Evolutionary conservation across 495 filamentous ascomycete species (phyloP).

Genomic region (Aspergillus funiculosus): DNA sequence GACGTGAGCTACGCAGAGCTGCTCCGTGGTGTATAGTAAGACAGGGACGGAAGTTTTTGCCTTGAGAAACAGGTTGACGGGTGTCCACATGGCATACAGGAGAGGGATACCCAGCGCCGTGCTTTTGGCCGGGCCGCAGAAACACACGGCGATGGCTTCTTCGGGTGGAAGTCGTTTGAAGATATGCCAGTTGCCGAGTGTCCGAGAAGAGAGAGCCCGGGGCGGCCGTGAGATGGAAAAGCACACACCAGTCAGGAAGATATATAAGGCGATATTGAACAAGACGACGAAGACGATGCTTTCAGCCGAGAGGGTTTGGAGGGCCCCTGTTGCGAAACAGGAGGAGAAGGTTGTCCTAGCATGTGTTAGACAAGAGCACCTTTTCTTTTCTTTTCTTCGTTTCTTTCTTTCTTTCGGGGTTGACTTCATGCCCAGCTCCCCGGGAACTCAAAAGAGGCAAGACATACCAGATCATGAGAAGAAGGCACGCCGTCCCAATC

Average conservation of each 20-base stretch:
- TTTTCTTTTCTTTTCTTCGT: background rate
- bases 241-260: slow-evolving; percentile 45
- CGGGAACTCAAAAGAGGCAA: too few relatives aligned
- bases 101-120: slow-evolving; percentile 50
- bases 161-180: slow-evolving; percentile 40
- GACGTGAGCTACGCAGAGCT: slow-evolving; percentile 50
- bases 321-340: slow-evolving; percentile 48
- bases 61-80: slow-evolving; percentile 44
- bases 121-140: slow-evolving; percentile 53
- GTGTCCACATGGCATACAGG: slow-evolving; percentile 49
- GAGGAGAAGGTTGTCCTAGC: slow-evolving; percentile 50
- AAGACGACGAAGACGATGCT: slow-evolving; percentile 48
- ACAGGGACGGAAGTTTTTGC: slow-evolving; percentile 50
- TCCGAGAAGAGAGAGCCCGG: slow-evolving; percentile 13
- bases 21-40: slow-evolving; percentile 51
- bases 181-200: slow-evolving; percentile 19
- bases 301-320: slow-evolving; percentile 40
- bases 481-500: slow-evolving; percentile 40
- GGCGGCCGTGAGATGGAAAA: slow-evolving; percentile 45
- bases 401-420: background rate
- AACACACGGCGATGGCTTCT: slow-evolving; percentile 50
- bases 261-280: slow-evolving; percentile 50
- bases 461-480: slow-evolving; percentile 48
- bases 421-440: background rate
- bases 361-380: background rate